Evolutionary conservation across 768 basidiomycete genomes (phyloP).

Genomic region (Collybiopsis confluens): DNA sequence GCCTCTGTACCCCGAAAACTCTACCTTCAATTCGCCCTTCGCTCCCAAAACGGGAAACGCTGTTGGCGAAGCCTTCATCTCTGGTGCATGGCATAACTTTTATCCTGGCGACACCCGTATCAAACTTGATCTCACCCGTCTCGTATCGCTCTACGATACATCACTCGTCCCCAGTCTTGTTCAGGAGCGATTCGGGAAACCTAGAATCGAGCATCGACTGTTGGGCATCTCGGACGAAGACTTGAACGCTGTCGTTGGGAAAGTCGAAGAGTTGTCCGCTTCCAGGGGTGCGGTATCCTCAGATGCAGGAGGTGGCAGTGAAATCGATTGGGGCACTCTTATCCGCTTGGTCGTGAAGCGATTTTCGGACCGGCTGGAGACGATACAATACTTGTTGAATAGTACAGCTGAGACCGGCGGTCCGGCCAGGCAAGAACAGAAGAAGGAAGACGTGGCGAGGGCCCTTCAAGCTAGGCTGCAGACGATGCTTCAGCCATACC

Average conservation of each 20-base stretch:
- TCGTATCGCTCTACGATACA: constrained; percentile 34
- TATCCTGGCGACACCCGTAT: constrained; percentile 29
- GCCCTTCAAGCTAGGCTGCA: constrained; percentile 22
- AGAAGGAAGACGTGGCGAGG: constrained; percentile 11
- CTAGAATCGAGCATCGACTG: constrained; percentile 28
- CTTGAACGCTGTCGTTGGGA: constrained; percentile 1
- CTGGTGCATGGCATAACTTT: too few species aligned
- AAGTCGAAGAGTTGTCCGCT: constrained; percentile 12
- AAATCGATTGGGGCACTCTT: constrained; percentile 30
- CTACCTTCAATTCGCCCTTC: too few species aligned
- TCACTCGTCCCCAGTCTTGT: constrained; percentile 26
- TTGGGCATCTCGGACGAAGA: constrained; percentile 22
- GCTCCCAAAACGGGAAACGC: too few species aligned
- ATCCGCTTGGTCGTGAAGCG: constrained; percentile 24
- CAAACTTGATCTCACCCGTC: constrained; percentile 24
- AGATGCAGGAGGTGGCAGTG: constrained; percentile 13
- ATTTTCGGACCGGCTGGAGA: constrained; percentile 25
- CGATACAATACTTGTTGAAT: constrained; percentile 18
- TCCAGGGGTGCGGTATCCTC: too few species aligned
- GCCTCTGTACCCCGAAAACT: too few species aligned
- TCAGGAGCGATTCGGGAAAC: constrained; percentile 15
- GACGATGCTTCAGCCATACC: constrained; percentile 29
- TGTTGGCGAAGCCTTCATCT: too few species aligned
- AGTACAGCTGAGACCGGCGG: constrained; percentile 3
- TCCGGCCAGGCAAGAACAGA: too few species aligned